These are phyloP conservation scores for Lasiodiplodia citricola DNA, from an alignment of 2,329 filamentous ascomycete species.

Conservation along the genomic window DNA sequence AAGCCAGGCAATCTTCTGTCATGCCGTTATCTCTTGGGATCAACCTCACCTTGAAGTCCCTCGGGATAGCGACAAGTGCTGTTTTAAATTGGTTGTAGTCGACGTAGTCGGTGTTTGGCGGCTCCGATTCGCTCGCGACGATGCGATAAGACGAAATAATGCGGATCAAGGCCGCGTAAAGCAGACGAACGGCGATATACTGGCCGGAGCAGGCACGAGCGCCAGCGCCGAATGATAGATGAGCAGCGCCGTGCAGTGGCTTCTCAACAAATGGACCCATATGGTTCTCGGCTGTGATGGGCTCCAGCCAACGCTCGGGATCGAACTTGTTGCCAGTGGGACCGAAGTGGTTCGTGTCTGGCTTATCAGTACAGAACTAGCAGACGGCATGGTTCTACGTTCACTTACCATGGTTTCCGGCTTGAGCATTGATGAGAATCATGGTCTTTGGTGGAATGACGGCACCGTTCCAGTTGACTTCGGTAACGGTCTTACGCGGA, in stretches of 20 bases:
- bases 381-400: background rate
- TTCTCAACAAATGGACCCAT: slow-evolving; percentile 40
- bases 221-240: slow-evolving; percentile 60
- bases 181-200: slow-evolving; percentile 56
- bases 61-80: slow-evolving; percentile 64
- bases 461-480: slow-evolving; percentile 59
- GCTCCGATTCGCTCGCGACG: slow-evolving; percentile 53
- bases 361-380: background rate
- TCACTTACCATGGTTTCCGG: slow-evolving; percentile 57
- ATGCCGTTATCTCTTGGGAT: slow-evolving; percentile 54
- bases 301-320: slow-evolving; percentile 56
- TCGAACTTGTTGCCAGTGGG: slow-evolving; percentile 53
- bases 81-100: slow-evolving; percentile 67
- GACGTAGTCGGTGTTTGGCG: slow-evolving; percentile 66
- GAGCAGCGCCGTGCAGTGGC: slow-evolving; percentile 34
- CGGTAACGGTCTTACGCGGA: slow-evolving; percentile 57
- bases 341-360: slow-evolving; percentile 58
- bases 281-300: slow-evolving; percentile 30
- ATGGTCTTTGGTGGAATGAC: slow-evolving; percentile 59
- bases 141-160: slow-evolving; percentile 57
- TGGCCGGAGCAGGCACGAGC: slow-evolving; percentile 59
- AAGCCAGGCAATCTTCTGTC: slow-evolving; percentile 48
- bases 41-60: slow-evolving; percentile 63
- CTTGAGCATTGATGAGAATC: slow-evolving; percentile 62
- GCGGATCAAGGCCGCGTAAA: slow-evolving; percentile 57